Percentiles rank a stretch among this genome's conserved stretches.
phyloP scores from a whole-genome alignment of 805 yeast species.

The Teunomyces kruisii region DNA sequence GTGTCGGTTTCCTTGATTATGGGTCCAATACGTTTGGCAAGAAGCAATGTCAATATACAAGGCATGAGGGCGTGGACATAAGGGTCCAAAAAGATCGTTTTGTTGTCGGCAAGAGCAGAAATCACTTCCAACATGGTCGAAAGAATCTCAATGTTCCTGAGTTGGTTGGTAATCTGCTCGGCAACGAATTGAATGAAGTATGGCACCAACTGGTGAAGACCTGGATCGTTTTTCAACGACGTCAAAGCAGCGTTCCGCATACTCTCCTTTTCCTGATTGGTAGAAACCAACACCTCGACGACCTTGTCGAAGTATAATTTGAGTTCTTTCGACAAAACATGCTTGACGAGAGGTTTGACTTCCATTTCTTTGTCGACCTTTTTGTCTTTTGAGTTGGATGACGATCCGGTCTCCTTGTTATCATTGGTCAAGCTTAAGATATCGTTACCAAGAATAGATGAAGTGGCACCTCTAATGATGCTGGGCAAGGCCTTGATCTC shows the following conservation, averaged over 20 bases:
- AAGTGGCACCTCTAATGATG: slow-evolving; percentile 77
- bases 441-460: slow-evolving; percentile 42
- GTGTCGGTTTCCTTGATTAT: slow-evolving; percentile 37
- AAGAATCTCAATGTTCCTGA: slow-evolving; percentile 66
- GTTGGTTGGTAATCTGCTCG: slow-evolving; percentile 88
- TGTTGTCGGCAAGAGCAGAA: slow-evolving; percentile 78
- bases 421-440: slow-evolving; percentile 30
- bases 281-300: slow-evolving; percentile 68
- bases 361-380: slow-evolving; percentile 49
- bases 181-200: slow-evolving; percentile 95
- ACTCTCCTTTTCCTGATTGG: slow-evolving; percentile 53
- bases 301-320: slow-evolving; percentile 92
- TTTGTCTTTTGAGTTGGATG: slow-evolving; percentile 15
- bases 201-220: slow-evolving; percentile 94
- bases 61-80: slow-evolving; percentile 97
- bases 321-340: slow-evolving; percentile 89
- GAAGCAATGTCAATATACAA: slow-evolving; percentile 82
- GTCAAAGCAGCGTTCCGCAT: slow-evolving; percentile 78
- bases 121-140: slow-evolving; percentile 87
- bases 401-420: slow-evolving; percentile 47
- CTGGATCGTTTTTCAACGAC: slow-evolving; percentile 88
- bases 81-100: slow-evolving; percentile 87
- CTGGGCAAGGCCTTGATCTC: slow-evolving; percentile 82
- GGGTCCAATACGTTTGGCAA: slow-evolving; percentile 85
- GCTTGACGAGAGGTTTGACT: slow-evolving; percentile 90